These are phyloP conservation scores for Diplodia seriata DNA, from an alignment of 2,329 filamentous ascomycete species.

Conservation along the genomic window DNA sequence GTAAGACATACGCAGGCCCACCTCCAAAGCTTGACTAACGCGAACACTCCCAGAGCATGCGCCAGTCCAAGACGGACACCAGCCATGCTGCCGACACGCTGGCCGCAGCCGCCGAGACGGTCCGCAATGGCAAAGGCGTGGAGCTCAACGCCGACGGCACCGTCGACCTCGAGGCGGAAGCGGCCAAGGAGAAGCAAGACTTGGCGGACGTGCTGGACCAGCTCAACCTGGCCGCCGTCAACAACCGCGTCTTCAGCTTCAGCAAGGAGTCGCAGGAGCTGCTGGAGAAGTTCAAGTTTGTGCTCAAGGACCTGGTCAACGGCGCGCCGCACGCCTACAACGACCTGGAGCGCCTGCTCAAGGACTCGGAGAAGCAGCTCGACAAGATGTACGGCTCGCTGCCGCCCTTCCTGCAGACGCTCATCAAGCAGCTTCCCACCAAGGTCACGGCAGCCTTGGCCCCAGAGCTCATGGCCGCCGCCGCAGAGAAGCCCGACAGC, in stretches of 20 bases:
- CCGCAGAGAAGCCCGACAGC: constrained; percentile 69
- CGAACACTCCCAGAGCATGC: constrained; percentile 38
- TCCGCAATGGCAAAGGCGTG: constrained; percentile 42
- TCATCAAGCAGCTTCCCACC: constrained; percentile 82
- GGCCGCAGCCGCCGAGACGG: constrained; percentile 43
- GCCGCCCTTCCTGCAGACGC: constrained; percentile 80
- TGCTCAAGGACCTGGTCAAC: constrained; percentile 90
- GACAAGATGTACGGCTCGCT: constrained; percentile 71
- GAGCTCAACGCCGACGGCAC: constrained; percentile 44
- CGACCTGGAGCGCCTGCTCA: constrained; percentile 77
- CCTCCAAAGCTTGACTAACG: not conserved
- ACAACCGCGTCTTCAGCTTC: constrained; percentile 85
- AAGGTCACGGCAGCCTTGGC: constrained; percentile 79
- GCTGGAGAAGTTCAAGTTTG: constrained; percentile 81
- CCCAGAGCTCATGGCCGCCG: constrained; percentile 81
- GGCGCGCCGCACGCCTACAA: constrained; percentile 92
- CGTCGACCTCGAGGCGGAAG: constrained; percentile 46
- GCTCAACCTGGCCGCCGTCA: constrained; percentile 80
- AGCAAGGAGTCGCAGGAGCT: constrained; percentile 84
- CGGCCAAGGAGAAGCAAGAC: constrained; percentile 70
- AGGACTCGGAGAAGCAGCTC: constrained; percentile 67
- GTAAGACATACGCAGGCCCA: constrained; percentile 5
- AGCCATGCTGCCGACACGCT: constrained; percentile 44
- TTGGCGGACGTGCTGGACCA: constrained; percentile 80
- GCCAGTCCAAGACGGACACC: constrained; percentile 46